phyloP scores from a whole-genome alignment of 140 eudicot genomes.

The Artemisia princeps region DNA sequence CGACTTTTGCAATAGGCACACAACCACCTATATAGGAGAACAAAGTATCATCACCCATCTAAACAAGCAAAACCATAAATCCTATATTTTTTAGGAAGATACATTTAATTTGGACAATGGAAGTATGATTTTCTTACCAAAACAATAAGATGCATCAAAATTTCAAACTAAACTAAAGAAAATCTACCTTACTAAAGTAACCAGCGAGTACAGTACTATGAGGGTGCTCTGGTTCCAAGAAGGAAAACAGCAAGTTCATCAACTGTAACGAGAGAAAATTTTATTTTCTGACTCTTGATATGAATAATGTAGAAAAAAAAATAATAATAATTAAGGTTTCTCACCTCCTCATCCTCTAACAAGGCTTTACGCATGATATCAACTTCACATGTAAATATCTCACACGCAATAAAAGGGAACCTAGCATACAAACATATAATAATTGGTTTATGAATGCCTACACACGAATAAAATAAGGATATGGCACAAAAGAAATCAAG shows the following conservation, averaged over 20 bases:
- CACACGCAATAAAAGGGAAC: conserved; percentile 74
- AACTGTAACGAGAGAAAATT: conserved; percentile 37
- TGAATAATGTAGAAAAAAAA: not conserved
- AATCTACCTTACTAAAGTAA: conserved; percentile 53
- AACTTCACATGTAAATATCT: conserved; percentile 75
- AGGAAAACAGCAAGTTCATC: conserved; percentile 69
- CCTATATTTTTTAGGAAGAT: not conserved
- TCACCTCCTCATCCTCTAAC: conserved; percentile 78
- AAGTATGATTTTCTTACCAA: not conserved
- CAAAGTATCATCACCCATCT: conserved; percentile 18
- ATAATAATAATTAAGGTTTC: not conserved
- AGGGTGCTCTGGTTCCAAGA: conserved; percentile 56
- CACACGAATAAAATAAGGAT: not conserved
- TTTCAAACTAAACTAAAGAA: not conserved
- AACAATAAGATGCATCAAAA: not conserved
- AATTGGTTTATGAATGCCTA: not conserved
- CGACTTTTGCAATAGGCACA: conserved; percentile 77
- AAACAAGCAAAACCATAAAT: not conserved
- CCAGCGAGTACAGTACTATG: conserved; percentile 69
- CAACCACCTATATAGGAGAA: conserved; percentile 55
- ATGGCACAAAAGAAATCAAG: not conserved
- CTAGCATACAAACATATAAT: conserved; percentile 21
- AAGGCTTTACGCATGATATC: conserved; percentile 65
- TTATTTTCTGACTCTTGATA: not conserved
- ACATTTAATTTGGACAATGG: not conserved